A percentile compares a stretch with the other conserved stretches of the same genome.
Conservation (phyloP, 257 asterid genomes). For the Gentiana macrophylla region DNA sequence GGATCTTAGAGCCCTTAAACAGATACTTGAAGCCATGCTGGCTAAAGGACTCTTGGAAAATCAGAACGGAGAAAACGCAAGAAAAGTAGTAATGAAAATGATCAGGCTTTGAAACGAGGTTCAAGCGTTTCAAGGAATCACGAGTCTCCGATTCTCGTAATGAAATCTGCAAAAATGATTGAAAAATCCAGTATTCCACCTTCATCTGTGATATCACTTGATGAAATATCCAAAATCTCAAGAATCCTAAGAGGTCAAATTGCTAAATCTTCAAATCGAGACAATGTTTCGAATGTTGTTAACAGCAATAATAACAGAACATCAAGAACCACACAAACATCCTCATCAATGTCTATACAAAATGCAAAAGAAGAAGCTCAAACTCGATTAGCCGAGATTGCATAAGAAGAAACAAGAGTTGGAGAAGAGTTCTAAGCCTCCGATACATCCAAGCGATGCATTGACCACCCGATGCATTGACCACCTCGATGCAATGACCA, state of each 20-base stretch:
- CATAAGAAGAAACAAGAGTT: conserved; percentile 56
- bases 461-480: no score
- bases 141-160: conserved; percentile 78
- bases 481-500: no score
- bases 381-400: no score
- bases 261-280: conserved; percentile 25
- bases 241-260: conserved; percentile 22
- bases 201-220: conserved; percentile 49
- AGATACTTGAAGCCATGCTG: conserved; percentile 92
- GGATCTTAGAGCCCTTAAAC: conserved; percentile 95
- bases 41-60: conserved; percentile 55
- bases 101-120: conserved; percentile 30
- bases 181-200: conserved; percentile 52
- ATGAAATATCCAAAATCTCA: conserved; percentile 32
- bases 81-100: conserved; percentile 27
- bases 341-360: conserved; percentile 38
- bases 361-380: conserved; percentile 33
- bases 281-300: conserved; percentile 23
- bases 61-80: conserved; percentile 36
- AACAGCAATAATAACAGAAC: conserved; percentile 30
- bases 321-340: conserved; percentile 27
- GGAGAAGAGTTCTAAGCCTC: conserved; percentile 64
- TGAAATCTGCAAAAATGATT: conserved; percentile 77
- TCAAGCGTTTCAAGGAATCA: conserved; percentile 22
- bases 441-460: conserved; percentile 51